Percentiles rank a stretch among this genome's conserved stretches.
These are phyloP conservation scores for Xylaria sp. DNA, from an alignment of 2,329 filamentous ascomycete species.

Conservation along the genomic window DNA sequence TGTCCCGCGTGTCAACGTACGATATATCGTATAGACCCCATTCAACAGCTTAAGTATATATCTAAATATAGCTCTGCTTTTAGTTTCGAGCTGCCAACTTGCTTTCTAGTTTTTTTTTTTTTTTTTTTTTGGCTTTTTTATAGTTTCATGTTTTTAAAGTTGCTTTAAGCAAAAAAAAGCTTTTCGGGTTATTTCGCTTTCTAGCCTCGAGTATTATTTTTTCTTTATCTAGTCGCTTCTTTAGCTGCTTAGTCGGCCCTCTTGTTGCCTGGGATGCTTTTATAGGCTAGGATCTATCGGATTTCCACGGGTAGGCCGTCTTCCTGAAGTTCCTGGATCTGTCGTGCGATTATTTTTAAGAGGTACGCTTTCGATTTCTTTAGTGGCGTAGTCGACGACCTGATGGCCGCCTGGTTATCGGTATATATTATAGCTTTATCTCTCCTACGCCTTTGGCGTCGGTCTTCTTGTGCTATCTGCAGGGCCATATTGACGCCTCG, in stretches of 20 bases:
- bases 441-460: no score
- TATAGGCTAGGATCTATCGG: conserved; percentile 7
- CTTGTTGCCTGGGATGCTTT: neutral
- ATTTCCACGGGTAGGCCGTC: conserved; percentile 3
- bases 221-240: conserved; percentile 2
- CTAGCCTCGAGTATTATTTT: conserved; percentile 6
- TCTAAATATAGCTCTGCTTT: neutral
- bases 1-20: no score
- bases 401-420: no score
- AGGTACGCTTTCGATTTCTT: no score
- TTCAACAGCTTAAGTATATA: neutral
- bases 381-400: no score
- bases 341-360: no score
- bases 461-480: no score
- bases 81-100: neutral
- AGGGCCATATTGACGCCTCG: no score
- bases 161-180: conserved; percentile 12
- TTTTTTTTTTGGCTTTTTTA: conserved; percentile 7
- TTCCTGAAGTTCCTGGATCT: neutral
- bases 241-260: conserved; percentile 3
- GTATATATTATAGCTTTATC: no score
- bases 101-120: no score
- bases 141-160: conserved; percentile 17
- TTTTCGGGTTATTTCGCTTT: conserved; percentile 18
- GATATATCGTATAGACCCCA: no score